Conservation (phyloP, 495 filamentous ascomycete genomes). For the Trichocladium uniseriatum region DNA sequence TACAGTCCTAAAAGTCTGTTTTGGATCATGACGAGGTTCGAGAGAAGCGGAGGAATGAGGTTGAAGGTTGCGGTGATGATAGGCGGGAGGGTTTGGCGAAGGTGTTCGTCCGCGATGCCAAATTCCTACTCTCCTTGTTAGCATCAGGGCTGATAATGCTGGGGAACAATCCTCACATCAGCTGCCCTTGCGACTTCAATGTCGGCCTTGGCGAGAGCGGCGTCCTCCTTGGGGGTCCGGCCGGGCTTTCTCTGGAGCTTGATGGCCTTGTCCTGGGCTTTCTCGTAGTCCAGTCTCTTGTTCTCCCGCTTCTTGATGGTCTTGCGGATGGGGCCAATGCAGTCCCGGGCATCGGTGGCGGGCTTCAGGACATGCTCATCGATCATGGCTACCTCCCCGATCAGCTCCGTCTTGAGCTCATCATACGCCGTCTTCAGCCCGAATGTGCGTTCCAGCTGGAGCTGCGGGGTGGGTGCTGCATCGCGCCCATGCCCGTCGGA, state of each 20-base stretch:
- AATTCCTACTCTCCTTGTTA: conserved; percentile 54
- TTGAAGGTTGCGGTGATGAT: conserved; percentile 65
- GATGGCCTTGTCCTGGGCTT: conserved; percentile 63
- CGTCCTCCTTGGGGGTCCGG: conserved; percentile 69
- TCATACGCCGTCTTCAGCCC: conserved; percentile 60
- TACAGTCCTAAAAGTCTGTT: conserved; percentile 74
- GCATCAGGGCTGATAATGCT: conserved; percentile 2
- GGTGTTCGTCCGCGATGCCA: conserved; percentile 67
- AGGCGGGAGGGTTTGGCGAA: conserved; percentile 65
- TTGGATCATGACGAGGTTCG: conserved; percentile 68
- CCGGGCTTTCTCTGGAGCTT: conserved; percentile 61
- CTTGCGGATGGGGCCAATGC: conserved; percentile 69
- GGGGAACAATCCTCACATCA: conserved; percentile 48
- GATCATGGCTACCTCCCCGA: conserved; percentile 63
- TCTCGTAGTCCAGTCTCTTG: conserved; percentile 83
- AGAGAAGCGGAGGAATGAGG: conserved; percentile 69
- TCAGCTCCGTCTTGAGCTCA: conserved; percentile 65
- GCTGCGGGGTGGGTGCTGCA: conserved; percentile 53
- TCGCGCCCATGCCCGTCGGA: conserved; percentile 43
- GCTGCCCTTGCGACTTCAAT: conserved; percentile 58
- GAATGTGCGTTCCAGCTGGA: conserved; percentile 56
- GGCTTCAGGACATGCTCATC: conserved; percentile 66
- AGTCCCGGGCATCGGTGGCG: conserved; percentile 60
- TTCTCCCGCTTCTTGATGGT: conserved; percentile 88
- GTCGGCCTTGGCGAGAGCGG: conserved; percentile 66